Evolutionary conservation across 1,139 yeast species (phyloP).

Genomic region (Diutina scorzettiae): DNA sequence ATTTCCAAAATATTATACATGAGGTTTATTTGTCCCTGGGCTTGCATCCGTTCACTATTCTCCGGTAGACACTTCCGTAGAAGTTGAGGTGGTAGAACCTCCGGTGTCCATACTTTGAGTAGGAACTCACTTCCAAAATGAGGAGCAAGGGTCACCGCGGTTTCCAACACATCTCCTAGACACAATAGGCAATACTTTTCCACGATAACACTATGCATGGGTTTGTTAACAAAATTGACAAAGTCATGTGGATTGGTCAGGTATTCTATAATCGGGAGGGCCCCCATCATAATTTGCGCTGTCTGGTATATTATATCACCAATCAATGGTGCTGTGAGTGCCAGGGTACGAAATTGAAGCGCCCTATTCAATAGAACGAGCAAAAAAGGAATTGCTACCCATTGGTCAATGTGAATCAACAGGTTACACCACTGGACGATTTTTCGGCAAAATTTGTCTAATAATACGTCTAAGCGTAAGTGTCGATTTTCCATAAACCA

Average conservation of each 20-base stretch:
- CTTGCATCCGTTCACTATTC: constrained; percentile 27
- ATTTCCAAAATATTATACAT: constrained; percentile 25
- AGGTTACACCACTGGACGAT: constrained; percentile 14
- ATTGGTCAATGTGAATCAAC: background rate
- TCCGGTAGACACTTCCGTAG: constrained; percentile 23
- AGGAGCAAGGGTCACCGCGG: constrained; percentile 17
- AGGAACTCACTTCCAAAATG: constrained; percentile 14
- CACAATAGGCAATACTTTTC: constrained; percentile 42
- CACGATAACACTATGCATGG: constrained; percentile 17
- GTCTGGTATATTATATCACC: constrained; percentile 15
- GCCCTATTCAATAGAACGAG: constrained; percentile 41
- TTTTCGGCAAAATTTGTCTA: constrained; percentile 24
- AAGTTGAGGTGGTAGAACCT: constrained; percentile 14
- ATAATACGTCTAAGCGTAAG: constrained; percentile 31
- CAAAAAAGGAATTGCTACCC: constrained; percentile 37
- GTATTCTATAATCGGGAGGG: background rate
- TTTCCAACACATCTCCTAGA: constrained; percentile 49
- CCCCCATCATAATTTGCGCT: constrained; percentile 10
- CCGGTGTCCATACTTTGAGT: constrained; percentile 16
- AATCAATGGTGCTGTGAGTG: constrained; percentile 27
- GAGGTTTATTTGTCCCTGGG: constrained; percentile 27
- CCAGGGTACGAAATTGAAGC: constrained; percentile 45
- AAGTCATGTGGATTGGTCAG: background rate
- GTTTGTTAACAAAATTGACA: background rate
- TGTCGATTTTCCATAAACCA: constrained; percentile 31